These are phyloP conservation scores for Cadophora luteo-olivacea DNA, from an alignment of 2,329 filamentous ascomycete species.

Conservation along the genomic window DNA sequence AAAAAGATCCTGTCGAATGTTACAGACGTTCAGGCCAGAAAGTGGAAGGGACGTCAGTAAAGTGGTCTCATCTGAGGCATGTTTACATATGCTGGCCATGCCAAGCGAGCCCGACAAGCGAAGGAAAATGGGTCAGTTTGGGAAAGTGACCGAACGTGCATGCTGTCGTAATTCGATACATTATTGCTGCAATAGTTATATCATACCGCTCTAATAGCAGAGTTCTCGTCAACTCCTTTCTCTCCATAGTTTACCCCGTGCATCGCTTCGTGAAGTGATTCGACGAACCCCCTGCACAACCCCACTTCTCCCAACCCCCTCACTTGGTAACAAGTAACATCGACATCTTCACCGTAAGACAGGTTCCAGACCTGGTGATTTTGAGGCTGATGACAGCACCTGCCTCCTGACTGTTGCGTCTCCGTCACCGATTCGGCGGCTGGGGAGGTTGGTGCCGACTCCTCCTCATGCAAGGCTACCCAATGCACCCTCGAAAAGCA, in stretches of 20 bases:
- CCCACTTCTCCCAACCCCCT: slow-evolving; percentile 12
- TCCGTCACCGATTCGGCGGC: neutral
- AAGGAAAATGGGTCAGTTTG: neutral
- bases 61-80: no score
- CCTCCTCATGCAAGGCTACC: slow-evolving; percentile 30
- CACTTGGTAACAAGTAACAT: slow-evolving; percentile 12
- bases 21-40: no score
- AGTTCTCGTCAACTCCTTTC: neutral
- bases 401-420: slow-evolving; percentile 14
- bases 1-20: no score
- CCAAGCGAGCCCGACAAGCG: neutral
- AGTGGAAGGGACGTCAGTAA: no score
- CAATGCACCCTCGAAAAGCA: slow-evolving; percentile 19
- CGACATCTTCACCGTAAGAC: slow-evolving; percentile 1
- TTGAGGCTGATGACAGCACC: slow-evolving; percentile 5
- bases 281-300: neutral
- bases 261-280: neutral
- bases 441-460: slow-evolving; percentile 20
- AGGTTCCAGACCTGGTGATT: neutral
- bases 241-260: neutral
- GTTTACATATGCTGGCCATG: neutral
- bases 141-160: neutral
- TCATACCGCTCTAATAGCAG: neutral
- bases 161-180: neutral
- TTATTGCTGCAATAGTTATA: neutral